Base-by-base conservation (phyloP, 2,329 filamentous ascomycete species). In the Orbilia ellipsospora region DNA sequence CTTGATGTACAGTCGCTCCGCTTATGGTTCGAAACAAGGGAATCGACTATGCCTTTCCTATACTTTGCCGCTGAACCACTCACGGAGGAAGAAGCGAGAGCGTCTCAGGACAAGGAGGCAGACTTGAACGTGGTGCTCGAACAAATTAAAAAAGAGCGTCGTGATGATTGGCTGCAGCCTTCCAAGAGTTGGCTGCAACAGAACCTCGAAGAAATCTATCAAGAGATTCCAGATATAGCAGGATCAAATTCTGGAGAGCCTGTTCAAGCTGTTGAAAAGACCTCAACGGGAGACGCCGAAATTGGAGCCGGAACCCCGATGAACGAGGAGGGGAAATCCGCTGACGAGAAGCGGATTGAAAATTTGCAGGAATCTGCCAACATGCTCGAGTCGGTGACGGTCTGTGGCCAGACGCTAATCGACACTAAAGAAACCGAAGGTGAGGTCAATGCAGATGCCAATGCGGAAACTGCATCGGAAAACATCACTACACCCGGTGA, bases 11-110 rank as follows among this genome's bases (percentile, higher is more conserved):
- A 86, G 81, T 92, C 92, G 1, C 83, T 97, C 4, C 90, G 93
- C 10, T 81, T 97, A 44, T 90, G 94, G 81, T 90, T 97, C 72
- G 93, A 97, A 81, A 92, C 93, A 0, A 87, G 92, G 73, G 84
- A 87, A 66, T 80, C 80, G 10, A 83, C 84, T 0, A 85, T 85
- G 6, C 87, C 90, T 0, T 89, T 90, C 79, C 94, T 97, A 88
- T 94, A 96, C 80, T 88, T 98, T 63, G 96, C 97, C 80, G 94
- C 90, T 13, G 91, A 96, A 81, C 94, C 95, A 2, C 89, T 98
- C 63, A 87, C 87, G 0, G 87, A 92, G 4, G 86, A 89, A 4
- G 86, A 92, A 63, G 92, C 96, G 77, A 84, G 90, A 16, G 82
- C 83, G 12, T 91, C 95, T n/a, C 94, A 98, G 81, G 87, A 85